Evolutionary conservation across 371 early-diverging fungal species (phyloP).

Genomic region (Globomyces sp.): DNA sequence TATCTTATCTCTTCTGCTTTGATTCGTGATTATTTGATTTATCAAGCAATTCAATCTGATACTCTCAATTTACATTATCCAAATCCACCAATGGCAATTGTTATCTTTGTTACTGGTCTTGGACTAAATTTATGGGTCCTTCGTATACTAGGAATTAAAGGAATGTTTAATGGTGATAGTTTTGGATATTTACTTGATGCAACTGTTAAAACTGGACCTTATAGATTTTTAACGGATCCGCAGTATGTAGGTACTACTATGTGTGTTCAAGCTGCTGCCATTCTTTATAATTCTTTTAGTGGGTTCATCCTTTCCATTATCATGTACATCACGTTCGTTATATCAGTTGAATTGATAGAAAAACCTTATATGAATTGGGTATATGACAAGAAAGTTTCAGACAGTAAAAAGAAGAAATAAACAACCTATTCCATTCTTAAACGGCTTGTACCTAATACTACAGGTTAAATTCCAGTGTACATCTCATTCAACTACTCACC

Average conservation of each 20-base stretch:
- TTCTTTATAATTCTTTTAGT: conserved; percentile 38
- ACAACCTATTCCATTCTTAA: no score
- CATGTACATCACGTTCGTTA: conserved; percentile 20
- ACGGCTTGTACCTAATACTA: no score
- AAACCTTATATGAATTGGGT: no score
- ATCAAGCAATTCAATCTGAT: conserved; percentile 37
- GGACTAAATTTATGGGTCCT: conserved; percentile 50
- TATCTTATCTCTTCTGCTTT: conserved; percentile 46
- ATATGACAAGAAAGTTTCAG: no score
- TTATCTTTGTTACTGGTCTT: conserved; percentile 36
- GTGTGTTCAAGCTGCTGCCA: conserved; percentile 43
- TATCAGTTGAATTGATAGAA: no score
- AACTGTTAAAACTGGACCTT: conserved; percentile 46
- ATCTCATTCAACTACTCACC: no score
- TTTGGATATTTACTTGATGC: conserved; percentile 34
- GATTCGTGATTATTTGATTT: conserved; percentile 46
- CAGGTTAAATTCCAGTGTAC: no score
- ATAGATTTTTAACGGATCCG: conserved; percentile 45
- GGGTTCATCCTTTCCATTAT: conserved; percentile 43
- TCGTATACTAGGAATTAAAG: conserved; percentile 50
- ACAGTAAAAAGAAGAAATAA: no score
- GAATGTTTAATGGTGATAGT: conserved; percentile 55
- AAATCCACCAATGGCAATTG: conserved; percentile 29
- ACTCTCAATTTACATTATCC: conserved; percentile 25
- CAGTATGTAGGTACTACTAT: conserved; percentile 55